Percentiles rank a stretch among this genome's conserved stretches.
phyloP scores from a whole-genome alignment of 2,329 filamentous ascomycete genomes.

The Nannizziopsis arthrosporioides region DNA sequence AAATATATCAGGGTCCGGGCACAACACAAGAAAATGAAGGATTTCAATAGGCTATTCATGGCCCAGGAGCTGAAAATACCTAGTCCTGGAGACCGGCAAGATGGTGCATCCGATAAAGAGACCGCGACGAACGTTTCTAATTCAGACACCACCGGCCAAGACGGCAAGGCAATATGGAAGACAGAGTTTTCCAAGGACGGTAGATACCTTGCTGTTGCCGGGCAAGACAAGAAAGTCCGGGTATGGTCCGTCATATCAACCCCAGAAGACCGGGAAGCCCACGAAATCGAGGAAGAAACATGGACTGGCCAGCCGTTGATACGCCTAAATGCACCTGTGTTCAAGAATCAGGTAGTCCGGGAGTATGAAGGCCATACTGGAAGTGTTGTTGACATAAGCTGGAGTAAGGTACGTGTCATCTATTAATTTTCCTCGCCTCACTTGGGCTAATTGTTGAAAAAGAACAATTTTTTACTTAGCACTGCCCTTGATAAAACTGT shows the following conservation, averaged over 20 bases:
- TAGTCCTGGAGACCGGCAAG: neutral
- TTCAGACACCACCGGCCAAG: constrained; percentile 22
- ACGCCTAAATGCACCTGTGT: constrained; percentile 78
- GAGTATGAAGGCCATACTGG: constrained; percentile 76
- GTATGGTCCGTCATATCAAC: constrained; percentile 83
- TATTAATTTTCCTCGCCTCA: too few relatives aligned
- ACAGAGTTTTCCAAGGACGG: constrained; percentile 89
- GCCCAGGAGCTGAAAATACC: constrained; percentile 63
- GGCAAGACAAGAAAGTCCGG: constrained; percentile 72
- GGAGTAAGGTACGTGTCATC: constrained; percentile 61
- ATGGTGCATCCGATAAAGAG: constrained; percentile 22
- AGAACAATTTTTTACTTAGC: constrained; percentile 89
- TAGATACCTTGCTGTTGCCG: constrained; percentile 79
- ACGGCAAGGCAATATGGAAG: constrained; percentile 70
- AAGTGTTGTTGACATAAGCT: constrained; percentile 82
- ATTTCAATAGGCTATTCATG: constrained; percentile 80
- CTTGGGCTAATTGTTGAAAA: neutral
- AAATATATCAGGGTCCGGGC: constrained; percentile 78
- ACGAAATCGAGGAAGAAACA: constrained; percentile 56
- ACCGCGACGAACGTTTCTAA: constrained; percentile 22
- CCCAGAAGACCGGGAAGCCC: constrained; percentile 60
- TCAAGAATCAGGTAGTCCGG: constrained; percentile 62
- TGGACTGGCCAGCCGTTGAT: constrained; percentile 42
- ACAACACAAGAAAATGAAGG: constrained; percentile 66
- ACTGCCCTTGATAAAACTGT: constrained; percentile 98